These are phyloP conservation scores for Tubosaeta brunneosetosa DNA, from an alignment of 768 basidiomycete species.

Conservation along the genomic window DNA sequence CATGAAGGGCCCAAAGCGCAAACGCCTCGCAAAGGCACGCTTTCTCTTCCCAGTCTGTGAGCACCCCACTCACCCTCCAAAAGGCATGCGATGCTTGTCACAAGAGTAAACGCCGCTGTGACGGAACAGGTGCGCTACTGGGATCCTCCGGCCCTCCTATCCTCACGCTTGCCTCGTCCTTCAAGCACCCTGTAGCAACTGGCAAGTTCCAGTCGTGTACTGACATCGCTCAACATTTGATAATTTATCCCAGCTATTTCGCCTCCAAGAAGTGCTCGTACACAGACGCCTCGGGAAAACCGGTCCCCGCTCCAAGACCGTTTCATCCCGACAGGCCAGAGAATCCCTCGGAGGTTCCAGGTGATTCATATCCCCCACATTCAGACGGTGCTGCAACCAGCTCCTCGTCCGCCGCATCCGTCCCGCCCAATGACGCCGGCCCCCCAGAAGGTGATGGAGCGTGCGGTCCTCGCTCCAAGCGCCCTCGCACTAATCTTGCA, in stretches of 20 bases:
- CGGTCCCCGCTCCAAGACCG: constrained; percentile 68
- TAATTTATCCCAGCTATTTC: constrained; percentile 51
- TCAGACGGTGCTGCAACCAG: constrained; percentile 9
- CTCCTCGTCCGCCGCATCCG: constrained; percentile 12
- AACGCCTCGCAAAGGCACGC: constrained; percentile 48
- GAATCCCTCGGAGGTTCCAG: constrained; percentile 23
- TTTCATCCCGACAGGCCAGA: constrained; percentile 40
- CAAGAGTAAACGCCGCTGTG: constrained; percentile 79
- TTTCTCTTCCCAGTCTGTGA: background rate
- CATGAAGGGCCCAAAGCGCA: constrained; percentile 50
- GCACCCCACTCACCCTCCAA: constrained; percentile 6
- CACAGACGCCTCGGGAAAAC: constrained; percentile 71
- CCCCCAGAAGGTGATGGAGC: constrained; percentile 39
- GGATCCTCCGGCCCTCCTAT: constrained; percentile 1
- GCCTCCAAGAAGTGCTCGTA: constrained; percentile 79
- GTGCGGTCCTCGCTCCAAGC: constrained; percentile 44
- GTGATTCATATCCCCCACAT: constrained; percentile 13
- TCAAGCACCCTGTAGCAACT: constrained; percentile 77
- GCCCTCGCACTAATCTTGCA: constrained; percentile 40
- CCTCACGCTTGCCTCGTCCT: constrained; percentile 5
- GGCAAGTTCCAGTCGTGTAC: constrained; percentile 39
- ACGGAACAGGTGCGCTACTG: constrained; percentile 61
- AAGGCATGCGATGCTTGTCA: constrained; percentile 80
- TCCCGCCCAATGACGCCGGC: constrained; percentile 11
- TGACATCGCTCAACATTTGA: constrained; percentile 1